Evolutionary conservation across 2,329 filamentous ascomycete species (phyloP).

Genomic region (Xylaria sp.): DNA sequence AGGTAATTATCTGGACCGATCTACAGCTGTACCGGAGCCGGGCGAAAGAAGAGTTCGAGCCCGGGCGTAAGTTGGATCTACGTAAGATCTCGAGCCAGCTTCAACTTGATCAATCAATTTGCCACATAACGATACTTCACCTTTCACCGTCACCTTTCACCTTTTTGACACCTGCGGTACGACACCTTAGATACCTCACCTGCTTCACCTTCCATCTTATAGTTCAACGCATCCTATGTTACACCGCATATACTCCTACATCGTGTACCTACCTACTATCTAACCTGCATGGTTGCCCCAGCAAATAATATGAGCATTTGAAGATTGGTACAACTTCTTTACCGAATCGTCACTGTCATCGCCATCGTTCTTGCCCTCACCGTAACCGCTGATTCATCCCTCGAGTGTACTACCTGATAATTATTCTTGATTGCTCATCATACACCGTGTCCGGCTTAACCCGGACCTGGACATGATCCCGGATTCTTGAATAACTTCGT

Average conservation of each 20-base stretch:
- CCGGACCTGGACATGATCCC: background rate
- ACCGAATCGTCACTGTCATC: background rate
- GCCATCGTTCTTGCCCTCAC: background rate
- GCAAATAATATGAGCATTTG: slow-evolving; percentile 15
- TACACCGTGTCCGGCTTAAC: background rate
- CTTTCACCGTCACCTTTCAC: slow-evolving; percentile 4
- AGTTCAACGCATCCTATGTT: background rate
- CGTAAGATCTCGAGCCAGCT: slow-evolving; percentile 14
- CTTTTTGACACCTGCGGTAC: slow-evolving; percentile 3
- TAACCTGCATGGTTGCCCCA: background rate
- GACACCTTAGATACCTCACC: slow-evolving; percentile 1
- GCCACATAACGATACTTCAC: slow-evolving; percentile 22
- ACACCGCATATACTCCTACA: slow-evolving; percentile 10
- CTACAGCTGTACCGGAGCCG: slow-evolving; percentile 24
- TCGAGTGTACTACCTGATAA: background rate
- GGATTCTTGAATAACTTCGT: background rate
- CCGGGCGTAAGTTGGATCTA: background rate
- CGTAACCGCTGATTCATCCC: background rate
- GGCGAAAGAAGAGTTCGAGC: slow-evolving; percentile 19
- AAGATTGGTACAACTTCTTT: background rate
- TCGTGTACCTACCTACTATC: slow-evolving; percentile 8
- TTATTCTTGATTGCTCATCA: background rate
- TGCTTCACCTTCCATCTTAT: slow-evolving; percentile 6
- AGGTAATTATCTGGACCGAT: background rate
- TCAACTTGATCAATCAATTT: slow-evolving; percentile 25